Evolutionary conservation across 108 stramenopile genomes (phyloP), one percentile per base, ranked within the genome.

Genomic region (Skeletonema tropicum): DNA sequence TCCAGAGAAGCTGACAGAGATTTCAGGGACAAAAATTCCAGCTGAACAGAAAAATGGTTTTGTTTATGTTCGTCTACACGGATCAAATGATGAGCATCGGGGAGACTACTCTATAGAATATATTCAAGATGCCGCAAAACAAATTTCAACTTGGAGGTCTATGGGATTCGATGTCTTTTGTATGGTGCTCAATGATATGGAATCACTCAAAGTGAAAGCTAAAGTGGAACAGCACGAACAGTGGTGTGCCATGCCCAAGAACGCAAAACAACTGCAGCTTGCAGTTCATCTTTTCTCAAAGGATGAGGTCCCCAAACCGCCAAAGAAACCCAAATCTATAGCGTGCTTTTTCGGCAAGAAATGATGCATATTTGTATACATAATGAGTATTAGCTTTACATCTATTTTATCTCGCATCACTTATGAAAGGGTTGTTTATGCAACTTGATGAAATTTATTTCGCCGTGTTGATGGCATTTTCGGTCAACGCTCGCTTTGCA

Each of bases 211-310:
- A 42, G 21, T 32, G n/a, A 73, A 73, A 48, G 21, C 25, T 21
- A 6, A 3, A 33, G 5, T 29, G 52, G 7, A 79, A 35, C 70
- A 29, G 13, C 74, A 68, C 29, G 70, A 81, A 52, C 60, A 30
- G 29, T 81, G 80, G 80, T 74, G 68, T 12, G 64, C 74, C 6
- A 81, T 81, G 80, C 80, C 80, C n/a, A 81, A 75, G 58, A 81
- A 81, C 57, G 70, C 74, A 0, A 81, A 75, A 46, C 80, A 81
- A 42, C 30, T 81, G 59, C 73, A 81, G 55, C 60, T 58, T n/a
- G 13, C 70, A 14, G 80, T 81, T 13, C 74, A 70, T 58, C 35
- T 23, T 12, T 48, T 81, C 17, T 66, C 74, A 0, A 60, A 49
- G 1, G 80, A 81, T 30, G 14, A 58, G 0, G 66, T 57, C 4